Evolutionary conservation across 306 rosid species (phyloP).

Genomic region (Fagus crenata): DNA sequence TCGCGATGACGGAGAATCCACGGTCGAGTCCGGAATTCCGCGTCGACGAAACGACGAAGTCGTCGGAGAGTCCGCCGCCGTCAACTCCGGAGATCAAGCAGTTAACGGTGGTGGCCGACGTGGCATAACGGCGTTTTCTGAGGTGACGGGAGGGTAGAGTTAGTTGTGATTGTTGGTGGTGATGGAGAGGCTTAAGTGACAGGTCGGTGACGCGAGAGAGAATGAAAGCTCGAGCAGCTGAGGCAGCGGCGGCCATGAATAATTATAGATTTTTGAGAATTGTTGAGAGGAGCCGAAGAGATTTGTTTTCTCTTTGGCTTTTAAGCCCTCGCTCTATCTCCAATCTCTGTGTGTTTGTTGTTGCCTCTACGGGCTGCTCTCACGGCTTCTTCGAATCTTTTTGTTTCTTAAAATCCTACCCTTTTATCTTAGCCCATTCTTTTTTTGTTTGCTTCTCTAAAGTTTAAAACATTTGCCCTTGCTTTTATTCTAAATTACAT

Average conservation of each 20-base stretch:
- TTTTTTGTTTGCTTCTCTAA: slow-evolving; percentile 5
- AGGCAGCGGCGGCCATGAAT: slow-evolving; percentile 32
- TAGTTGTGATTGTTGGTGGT: slow-evolving; percentile 24
- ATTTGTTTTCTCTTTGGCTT: neutral
- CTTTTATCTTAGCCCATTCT: neutral
- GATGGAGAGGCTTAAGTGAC: slow-evolving; percentile 46
- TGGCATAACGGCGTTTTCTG: slow-evolving; percentile 31
- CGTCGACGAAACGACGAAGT: slow-evolving; percentile 83
- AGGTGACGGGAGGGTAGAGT: slow-evolving; percentile 12
- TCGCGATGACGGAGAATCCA: slow-evolving; percentile 82
- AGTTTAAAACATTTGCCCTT: slow-evolving; percentile 2
- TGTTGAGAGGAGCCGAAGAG: neutral
- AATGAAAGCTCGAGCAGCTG: slow-evolving; percentile 60
- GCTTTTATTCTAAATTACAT: slow-evolving; percentile 17
- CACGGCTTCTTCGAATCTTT: slow-evolving; percentile 21
- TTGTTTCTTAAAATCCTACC: neutral
- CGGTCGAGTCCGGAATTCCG: slow-evolving; percentile 64
- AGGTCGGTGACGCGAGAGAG: slow-evolving; percentile 55
- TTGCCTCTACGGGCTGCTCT: slow-evolving; percentile 10
- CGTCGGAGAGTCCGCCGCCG: slow-evolving; percentile 82
- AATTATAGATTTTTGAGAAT: neutral
- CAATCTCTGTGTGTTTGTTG: neutral
- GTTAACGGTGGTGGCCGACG: slow-evolving; percentile 24
- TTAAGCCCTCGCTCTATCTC: neutral
- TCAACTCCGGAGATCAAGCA: slow-evolving; percentile 67